Conservation (phyloP, 2,329 filamentous ascomycete genomes). For the Calonectria pteridis region DNA sequence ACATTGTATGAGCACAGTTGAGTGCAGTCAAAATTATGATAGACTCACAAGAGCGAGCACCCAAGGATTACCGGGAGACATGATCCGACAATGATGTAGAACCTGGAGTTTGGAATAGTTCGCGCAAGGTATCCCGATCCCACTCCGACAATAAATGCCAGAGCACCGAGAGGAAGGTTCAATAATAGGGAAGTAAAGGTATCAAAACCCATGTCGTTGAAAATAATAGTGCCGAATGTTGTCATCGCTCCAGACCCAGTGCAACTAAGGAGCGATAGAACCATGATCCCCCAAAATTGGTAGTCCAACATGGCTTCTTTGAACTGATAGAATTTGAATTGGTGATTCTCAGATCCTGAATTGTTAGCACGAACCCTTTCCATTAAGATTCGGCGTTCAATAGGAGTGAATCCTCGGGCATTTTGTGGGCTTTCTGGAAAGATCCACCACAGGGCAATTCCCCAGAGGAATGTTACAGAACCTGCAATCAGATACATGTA, state of each 20-base stretch:
- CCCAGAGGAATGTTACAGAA: slow-evolving; percentile 44
- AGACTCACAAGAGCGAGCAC: slow-evolving; percentile 45
- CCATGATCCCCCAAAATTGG: slow-evolving; percentile 46
- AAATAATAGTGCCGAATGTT: slow-evolving; percentile 47
- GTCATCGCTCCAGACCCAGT: slow-evolving; percentile 46
- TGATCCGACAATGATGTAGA: slow-evolving; percentile 43
- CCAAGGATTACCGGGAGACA: slow-evolving; percentile 47
- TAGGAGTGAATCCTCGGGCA: slow-evolving; percentile 47
- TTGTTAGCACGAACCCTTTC: slow-evolving; percentile 47
- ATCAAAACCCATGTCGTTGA: slow-evolving; percentile 51
- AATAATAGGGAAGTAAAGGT: slow-evolving; percentile 48
- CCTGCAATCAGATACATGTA: slow-evolving; percentile 53
- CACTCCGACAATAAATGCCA: slow-evolving; percentile 48
- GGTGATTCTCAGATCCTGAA: slow-evolving; percentile 42
- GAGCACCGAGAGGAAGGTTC: slow-evolving; percentile 48
- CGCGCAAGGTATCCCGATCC: slow-evolving; percentile 47
- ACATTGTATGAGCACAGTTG: neutral
- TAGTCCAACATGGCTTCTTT: slow-evolving; percentile 44
- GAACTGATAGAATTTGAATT: slow-evolving; percentile 45
- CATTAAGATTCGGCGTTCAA: slow-evolving; percentile 40
- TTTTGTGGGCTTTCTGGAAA: slow-evolving; percentile 48
- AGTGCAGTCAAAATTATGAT: too few species aligned
- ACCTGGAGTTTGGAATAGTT: slow-evolving; percentile 39
- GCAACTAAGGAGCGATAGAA: slow-evolving; percentile 45
- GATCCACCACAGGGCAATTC: slow-evolving; percentile 41